Evolutionary conservation across 331 rosid genomes (phyloP), one percentile per base, ranked within the genome.

Genomic region (Quercus lobata): DNA sequence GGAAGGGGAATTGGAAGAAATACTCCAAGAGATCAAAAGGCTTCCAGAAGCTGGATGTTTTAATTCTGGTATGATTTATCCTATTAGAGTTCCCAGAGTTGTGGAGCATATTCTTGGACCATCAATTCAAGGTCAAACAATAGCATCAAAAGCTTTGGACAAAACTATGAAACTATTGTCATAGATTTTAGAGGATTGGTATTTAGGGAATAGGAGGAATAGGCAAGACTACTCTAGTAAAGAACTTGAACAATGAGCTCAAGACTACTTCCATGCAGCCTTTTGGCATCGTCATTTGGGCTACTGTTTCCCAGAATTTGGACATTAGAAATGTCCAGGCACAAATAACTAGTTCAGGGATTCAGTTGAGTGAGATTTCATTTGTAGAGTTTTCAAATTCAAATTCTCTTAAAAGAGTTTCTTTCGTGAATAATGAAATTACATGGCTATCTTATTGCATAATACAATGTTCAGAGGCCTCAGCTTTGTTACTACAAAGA

Each of bases 131-230:
- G 77, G 21, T 57, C 77, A 56, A 74, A n/a, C 24, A 53, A 14
- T 17, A 1, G 12, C 25, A 32, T 66, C 24, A 4, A 18, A 32
- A 18, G 18, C 25, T 66, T 66, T 3, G 18, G 6, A 41, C 7
- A 32, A 34, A 66, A 18, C 71, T 11, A 69, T 76, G 84, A 37
- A 24, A 17, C 21, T 70, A 46, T 61, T 81, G 49, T 34, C 17
- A 70, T 49, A 22, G 29, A 7, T 19, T 76, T 22, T 9, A 8
- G 14, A 76, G 49, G 68, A 71, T 70, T 76, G 57, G 73, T 49
- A 74, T 81, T 25, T 81, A 25, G 69, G 81, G 80, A 34, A 60
- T 70, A 58, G 77, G 81, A 25, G 80, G 81, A 16, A 46, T 78
- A 6, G 77, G 77, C n/a, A n/a, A n/a, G n/a, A n/a, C n/a, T n/a